A percentile compares a stretch with the other conserved stretches of the same genome.
Evolutionary conservation across 208 protist genomes (phyloP).

Genomic region (Acanthamoeba sp.): DNA sequence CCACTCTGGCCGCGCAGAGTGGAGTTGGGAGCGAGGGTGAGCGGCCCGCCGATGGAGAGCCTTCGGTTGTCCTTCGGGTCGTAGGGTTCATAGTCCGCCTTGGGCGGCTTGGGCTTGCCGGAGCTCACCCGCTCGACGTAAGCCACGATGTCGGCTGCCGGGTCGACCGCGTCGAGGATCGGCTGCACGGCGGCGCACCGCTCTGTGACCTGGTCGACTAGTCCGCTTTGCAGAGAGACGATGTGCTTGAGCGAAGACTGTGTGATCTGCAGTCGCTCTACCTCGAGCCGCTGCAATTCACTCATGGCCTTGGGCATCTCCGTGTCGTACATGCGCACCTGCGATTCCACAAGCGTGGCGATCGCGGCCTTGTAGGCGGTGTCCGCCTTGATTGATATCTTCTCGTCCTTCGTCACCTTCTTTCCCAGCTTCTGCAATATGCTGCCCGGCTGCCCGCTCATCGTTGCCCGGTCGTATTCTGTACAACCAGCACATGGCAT

Average conservation of each 20-base stretch:
- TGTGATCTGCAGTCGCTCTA: neutral
- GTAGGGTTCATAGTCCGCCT: conserved; percentile 50
- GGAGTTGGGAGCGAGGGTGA: neutral
- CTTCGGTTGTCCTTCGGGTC: conserved; percentile 26
- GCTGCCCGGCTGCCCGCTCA: neutral
- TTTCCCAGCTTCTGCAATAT: conserved; percentile 53
- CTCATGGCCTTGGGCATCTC: conserved; percentile 43
- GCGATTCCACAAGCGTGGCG: neutral
- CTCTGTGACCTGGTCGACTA: neutral
- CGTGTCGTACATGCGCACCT: conserved; percentile 12
- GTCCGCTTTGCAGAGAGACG: neutral
- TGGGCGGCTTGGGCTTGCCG: conserved; percentile 30
- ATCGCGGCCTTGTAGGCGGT: neutral
- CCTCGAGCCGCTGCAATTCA: neutral
- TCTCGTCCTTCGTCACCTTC: conserved; percentile 49
- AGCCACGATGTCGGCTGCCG: neutral
- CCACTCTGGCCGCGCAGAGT: neutral
- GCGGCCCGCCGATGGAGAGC: neutral
- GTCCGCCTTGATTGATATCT: conserved; percentile 26
- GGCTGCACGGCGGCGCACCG: neutral
- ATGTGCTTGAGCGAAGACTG: neutral
- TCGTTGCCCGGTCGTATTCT: conserved; percentile 29
- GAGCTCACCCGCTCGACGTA: neutral
- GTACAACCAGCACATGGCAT: no score
- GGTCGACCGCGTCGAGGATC: neutral